Percentiles rank a stretch among this genome's conserved stretches.
phyloP scores from a whole-genome alignment of 129 eudicot species.

The Oenanthe sinensis region DNA sequence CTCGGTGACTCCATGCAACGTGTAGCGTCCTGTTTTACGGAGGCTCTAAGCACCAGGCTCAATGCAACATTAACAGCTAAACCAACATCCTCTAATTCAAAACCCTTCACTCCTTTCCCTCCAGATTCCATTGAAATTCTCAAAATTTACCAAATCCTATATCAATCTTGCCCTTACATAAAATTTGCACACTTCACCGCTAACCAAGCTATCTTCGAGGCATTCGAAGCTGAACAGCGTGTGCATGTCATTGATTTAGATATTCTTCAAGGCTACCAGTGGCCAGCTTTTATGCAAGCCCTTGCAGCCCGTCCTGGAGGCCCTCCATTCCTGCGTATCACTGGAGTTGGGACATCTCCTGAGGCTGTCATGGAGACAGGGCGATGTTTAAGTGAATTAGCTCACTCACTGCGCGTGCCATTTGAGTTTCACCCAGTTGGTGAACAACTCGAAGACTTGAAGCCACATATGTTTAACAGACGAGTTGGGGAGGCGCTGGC shows the following conservation, averaged over 20 bases:
- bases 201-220: conserved; percentile 13
- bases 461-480: conserved; percentile 8
- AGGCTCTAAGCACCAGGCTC: conserved; percentile 61
- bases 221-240: conserved; percentile 8
- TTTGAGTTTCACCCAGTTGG: conserved; percentile 12
- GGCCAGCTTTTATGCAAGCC: conserved; percentile 16
- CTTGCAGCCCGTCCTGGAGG: conserved; percentile 8
- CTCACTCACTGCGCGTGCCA: conserved; percentile 10
- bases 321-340: conserved; percentile 5
- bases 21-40: conserved; percentile 71
- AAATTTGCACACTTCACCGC: conserved; percentile 14
- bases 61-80: conserved; percentile 54
- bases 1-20: conserved; percentile 89
- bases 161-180: conserved; percentile 14
- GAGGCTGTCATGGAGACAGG: conserved; percentile 14
- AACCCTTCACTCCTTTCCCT: conserved; percentile 14
- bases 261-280: conserved; percentile 14
- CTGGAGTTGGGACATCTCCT: conserved; percentile 2
- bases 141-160: conserved; percentile 10
- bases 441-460: conserved; percentile 10
- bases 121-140: conserved; percentile 10
- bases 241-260: conserved; percentile 13
- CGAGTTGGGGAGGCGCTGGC: conserved; percentile 10
- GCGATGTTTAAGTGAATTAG: conserved; percentile 8
- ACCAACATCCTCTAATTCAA: conserved; percentile 29